Conservation (phyloP, 495 filamentous ascomycete genomes). For the Neurospora sublineolata region DNA sequence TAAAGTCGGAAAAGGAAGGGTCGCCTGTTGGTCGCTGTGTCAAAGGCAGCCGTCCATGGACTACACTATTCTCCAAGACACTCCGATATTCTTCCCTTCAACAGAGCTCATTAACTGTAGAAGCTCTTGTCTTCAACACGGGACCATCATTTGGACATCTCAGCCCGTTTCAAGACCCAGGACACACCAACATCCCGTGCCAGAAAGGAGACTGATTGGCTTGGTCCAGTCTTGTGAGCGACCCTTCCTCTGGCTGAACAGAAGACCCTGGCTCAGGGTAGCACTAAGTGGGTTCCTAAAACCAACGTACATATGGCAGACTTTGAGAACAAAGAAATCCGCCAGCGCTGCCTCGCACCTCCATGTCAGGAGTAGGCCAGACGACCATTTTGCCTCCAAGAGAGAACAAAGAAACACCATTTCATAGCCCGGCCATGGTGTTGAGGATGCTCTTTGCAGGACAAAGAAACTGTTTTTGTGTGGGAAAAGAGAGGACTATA, state of each 20-base stretch:
- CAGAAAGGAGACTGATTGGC: neutral
- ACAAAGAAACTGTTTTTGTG: neutral
- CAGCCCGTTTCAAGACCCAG: neutral
- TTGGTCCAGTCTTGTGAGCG: neutral
- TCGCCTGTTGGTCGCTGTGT: neutral
- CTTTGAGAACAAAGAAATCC: neutral
- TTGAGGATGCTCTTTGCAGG: neutral
- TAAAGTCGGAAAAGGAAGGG: neutral
- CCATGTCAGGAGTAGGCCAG: neutral
- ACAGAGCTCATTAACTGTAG: neutral
- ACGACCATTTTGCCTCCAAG: neutral
- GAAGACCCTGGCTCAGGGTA: neutral
- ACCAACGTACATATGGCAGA: neutral
- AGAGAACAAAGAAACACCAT: neutral
- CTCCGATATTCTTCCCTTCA: neutral
- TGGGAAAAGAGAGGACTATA: neutral
- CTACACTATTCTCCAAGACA: neutral
- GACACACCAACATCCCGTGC: neutral
- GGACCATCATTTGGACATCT: neutral
- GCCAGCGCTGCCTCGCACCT: neutral
- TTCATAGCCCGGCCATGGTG: neutral
- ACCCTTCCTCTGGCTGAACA: neutral
- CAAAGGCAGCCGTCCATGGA: neutral
- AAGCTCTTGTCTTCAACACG: neutral
- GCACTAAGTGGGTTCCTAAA: neutral